Percentiles rank a stretch among this genome's conserved stretches.
Conservation (phyloP, 208 protist species). For the Wallacemonas collosoma region DNA sequence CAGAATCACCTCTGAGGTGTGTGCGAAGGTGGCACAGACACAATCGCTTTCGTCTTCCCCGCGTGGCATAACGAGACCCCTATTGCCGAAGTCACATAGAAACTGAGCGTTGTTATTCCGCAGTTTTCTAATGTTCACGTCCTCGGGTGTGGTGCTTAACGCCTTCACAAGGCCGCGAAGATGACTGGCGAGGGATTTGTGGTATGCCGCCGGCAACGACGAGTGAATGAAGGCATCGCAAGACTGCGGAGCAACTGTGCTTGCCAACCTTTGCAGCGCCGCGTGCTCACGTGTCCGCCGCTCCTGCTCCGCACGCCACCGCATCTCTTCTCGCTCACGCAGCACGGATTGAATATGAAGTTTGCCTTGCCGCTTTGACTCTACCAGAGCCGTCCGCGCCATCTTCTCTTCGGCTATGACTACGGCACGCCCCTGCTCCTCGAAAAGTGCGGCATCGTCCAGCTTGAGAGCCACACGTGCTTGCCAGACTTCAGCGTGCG, state of each 20-base stretch:
- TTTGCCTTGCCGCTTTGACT: constrained; percentile 28
- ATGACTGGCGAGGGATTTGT: constrained; percentile 21
- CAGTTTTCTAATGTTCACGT: constrained; percentile 72
- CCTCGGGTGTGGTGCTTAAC: constrained; percentile 69
- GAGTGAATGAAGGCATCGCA: constrained; percentile 20
- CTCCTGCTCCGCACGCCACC: constrained; percentile 50
- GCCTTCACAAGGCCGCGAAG: constrained; percentile 46
- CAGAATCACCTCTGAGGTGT: constrained; percentile 61
- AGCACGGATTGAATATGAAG: constrained; percentile 24
- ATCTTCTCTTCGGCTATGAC: constrained; percentile 53
- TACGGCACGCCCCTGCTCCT: constrained; percentile 33
- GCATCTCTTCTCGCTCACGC: constrained; percentile 26
- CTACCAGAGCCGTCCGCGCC: constrained; percentile 19
- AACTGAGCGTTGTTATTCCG: constrained; percentile 77
- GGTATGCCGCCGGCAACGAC: constrained; percentile 25
- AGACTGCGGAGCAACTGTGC: not conserved
- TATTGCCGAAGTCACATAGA: constrained; percentile 69
- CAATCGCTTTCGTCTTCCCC: not conserved
- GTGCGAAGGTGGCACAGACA: constrained; percentile 25
- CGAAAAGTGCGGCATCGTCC: constrained; percentile 49
- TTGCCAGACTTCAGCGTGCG: constrained; percentile 63
- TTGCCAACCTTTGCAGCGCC: not conserved
- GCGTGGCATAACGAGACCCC: constrained; percentile 25
- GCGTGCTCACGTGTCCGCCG: constrained; percentile 41
- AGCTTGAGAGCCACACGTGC: constrained; percentile 56